Evolutionary conservation across 768 basidiomycete species (phyloP).

Genomic region (Leccinellum luteum): DNA sequence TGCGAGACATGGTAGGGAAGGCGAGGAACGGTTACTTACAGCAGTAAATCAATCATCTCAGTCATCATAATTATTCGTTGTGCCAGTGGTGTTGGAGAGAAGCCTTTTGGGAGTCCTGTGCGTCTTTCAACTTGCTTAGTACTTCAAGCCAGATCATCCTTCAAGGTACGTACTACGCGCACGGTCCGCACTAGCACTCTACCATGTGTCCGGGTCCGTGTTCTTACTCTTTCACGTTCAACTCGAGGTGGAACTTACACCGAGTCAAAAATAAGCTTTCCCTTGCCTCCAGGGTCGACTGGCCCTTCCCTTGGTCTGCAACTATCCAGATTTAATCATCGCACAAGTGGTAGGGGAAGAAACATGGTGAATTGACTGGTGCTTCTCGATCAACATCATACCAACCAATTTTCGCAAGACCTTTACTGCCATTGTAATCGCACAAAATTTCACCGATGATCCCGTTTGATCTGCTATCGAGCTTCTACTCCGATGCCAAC

Average conservation of each 20-base stretch:
- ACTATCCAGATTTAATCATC: slow-evolving; percentile 28
- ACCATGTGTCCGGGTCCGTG: not conserved
- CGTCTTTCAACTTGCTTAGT: not conserved
- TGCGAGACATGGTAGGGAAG: too few relatives aligned
- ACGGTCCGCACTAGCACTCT: too few relatives aligned
- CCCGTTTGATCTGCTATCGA: slow-evolving; percentile 23
- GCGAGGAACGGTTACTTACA: too few relatives aligned
- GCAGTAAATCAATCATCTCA: too few relatives aligned
- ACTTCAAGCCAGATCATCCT: not conserved
- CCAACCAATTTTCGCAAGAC: slow-evolving; percentile 23
- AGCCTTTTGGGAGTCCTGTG: not conserved
- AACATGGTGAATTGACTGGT: slow-evolving; percentile 22
- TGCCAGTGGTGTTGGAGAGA: not conserved
- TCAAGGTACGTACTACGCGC: too few relatives aligned
- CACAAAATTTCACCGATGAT: slow-evolving; percentile 16
- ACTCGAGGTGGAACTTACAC: slow-evolving; percentile 12
- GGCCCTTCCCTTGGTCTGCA: slow-evolving; percentile 37
- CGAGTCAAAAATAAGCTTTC: slow-evolving; percentile 13
- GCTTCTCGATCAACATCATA: not conserved
- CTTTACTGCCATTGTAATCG: slow-evolving; percentile 24
- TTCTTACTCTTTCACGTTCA: not conserved
- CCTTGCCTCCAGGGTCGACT: slow-evolving; percentile 50
- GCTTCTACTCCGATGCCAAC: slow-evolving; percentile 25
- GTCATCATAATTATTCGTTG: not conserved
- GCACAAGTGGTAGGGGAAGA: slow-evolving; percentile 32